Evolutionary conservation across 2,329 filamentous ascomycete species (phyloP).

Genomic region (Colletotrichum lindemuthianum): DNA sequence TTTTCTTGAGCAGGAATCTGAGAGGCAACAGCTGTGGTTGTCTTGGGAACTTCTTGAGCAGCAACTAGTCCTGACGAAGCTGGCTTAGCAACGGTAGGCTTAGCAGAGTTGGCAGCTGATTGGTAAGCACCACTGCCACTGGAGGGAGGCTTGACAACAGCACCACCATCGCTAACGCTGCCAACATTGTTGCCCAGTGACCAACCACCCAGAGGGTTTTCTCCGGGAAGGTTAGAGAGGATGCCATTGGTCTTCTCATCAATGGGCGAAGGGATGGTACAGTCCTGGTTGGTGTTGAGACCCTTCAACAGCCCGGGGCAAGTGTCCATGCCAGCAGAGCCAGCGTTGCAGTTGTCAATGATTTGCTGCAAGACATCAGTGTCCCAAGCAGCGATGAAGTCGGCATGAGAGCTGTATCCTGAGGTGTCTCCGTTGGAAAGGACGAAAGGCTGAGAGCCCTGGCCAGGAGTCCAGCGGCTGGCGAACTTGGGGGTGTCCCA

Average conservation of each 20-base stretch:
- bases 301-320: conserved; percentile 68
- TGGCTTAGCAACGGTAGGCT: conserved; percentile 12
- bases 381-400: conserved; percentile 81
- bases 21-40: conserved; percentile 7
- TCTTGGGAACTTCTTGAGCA: background rate
- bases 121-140: conserved; percentile 2
- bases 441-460: conserved; percentile 71
- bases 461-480: conserved; percentile 63
- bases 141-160: conserved; percentile 20
- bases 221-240: conserved; percentile 62
- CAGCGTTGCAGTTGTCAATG: conserved; percentile 72
- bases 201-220: conserved; percentile 65
- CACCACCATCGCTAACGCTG: conserved; percentile 14
- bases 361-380: conserved; percentile 70
- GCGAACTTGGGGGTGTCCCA: conserved; percentile 66
- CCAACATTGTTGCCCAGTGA: conserved; percentile 40
- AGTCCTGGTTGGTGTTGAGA: conserved; percentile 59
- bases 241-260: conserved; percentile 56
- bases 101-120: conserved; percentile 6
- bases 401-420: conserved; percentile 75
- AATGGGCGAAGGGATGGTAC: conserved; percentile 60
- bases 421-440: conserved; percentile 76
- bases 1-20: conserved; percentile 28
- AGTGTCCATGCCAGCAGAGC: conserved; percentile 68
- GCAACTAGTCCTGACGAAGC: background rate